Percentiles rank a stretch among this genome's conserved stretches.
phyloP scores from a whole-genome alignment of 2,329 filamentous ascomycete genomes.

The Penicillium psychrosexuale region DNA sequence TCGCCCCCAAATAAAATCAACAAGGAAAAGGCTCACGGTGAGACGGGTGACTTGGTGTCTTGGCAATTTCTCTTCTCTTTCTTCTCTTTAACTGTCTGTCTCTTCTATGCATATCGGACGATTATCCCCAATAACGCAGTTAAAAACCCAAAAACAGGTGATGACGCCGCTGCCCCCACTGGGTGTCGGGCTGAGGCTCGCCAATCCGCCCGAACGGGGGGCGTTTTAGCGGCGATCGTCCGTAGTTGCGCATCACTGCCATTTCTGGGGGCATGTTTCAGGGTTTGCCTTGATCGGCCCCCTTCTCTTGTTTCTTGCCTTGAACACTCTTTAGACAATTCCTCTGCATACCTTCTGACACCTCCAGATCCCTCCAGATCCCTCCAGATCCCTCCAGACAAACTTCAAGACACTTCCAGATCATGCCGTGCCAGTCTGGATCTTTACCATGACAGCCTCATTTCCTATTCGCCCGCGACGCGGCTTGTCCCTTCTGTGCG shows the following conservation, averaged over 20 bases:
- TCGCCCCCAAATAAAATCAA: not conserved
- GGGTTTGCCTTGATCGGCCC: not conserved
- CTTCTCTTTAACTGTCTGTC: not conserved
- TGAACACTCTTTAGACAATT: not conserved
- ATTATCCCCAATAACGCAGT: not conserved
- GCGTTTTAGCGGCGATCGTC: not conserved
- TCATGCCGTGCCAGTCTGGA: conserved; percentile 2
- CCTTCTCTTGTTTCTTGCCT: not conserved
- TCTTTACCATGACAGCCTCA: conserved; percentile 22
- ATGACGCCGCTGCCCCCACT: conserved; percentile 3
- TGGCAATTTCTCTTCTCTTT: not conserved
- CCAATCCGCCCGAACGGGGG: not conserved
- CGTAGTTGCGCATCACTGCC: not conserved
- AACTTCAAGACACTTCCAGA: not conserved
- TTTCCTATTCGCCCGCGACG: conserved; percentile 21
- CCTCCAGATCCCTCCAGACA: not conserved
- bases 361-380: too few species aligned
- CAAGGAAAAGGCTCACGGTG: not conserved
- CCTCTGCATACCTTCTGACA: too few species aligned
- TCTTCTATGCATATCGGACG: not conserved
- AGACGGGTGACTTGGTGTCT: not conserved
- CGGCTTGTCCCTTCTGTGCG: conserved; percentile 21
- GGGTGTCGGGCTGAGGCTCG: not conserved
- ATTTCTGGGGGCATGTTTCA: not conserved
- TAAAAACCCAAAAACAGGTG: too few species aligned